phyloP scores from a whole-genome alignment of 2,329 filamentous ascomycete genomes.

The Massarina eburnea region DNA sequence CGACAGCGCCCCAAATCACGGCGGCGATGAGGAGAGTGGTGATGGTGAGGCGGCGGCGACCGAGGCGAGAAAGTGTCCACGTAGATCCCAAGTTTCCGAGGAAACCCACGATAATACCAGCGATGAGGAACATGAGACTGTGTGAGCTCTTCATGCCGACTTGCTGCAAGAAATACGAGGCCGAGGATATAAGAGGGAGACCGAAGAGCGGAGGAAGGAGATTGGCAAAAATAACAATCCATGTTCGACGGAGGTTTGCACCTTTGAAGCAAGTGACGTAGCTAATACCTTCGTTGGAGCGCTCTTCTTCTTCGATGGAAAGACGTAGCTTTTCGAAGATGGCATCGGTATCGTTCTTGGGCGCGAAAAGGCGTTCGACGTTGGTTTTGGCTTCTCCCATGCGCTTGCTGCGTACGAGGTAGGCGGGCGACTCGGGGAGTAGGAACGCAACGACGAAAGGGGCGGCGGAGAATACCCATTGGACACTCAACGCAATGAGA shows the following conservation, averaged over 20 bases:
- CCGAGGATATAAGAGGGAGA: slow-evolving; percentile 47
- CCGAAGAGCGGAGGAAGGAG: slow-evolving; percentile 51
- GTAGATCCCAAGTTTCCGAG: slow-evolving; percentile 9
- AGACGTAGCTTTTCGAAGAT: slow-evolving; percentile 35
- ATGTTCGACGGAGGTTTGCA: slow-evolving; percentile 10
- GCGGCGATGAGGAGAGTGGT: slow-evolving; percentile 4
- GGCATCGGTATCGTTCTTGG: slow-evolving; percentile 27
- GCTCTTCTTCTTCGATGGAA: slow-evolving; percentile 51
- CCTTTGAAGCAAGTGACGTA: slow-evolving; percentile 22
- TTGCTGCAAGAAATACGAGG: slow-evolving; percentile 40
- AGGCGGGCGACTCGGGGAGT: slow-evolving; percentile 53
- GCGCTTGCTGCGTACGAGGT: slow-evolving; percentile 44
- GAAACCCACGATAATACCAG: slow-evolving; percentile 11
- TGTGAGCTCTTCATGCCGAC: slow-evolving; percentile 10
- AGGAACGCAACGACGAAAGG: slow-evolving; percentile 43
- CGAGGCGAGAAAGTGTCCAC: slow-evolving; percentile 10
- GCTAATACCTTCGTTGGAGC: slow-evolving; percentile 39
- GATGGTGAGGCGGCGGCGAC: slow-evolving; percentile 11
- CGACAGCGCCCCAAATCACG: slow-evolving; percentile 11
- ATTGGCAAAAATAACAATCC: slow-evolving; percentile 43
- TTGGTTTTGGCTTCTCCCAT: slow-evolving; percentile 44
- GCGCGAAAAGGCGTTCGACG: slow-evolving; percentile 51
- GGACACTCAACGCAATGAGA: slow-evolving; percentile 41
- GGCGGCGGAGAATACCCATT: slow-evolving; percentile 44
- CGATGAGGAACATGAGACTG: slow-evolving; percentile 11